Evolutionary conservation across 805 yeast species (phyloP).

Genomic region (Huiozyma sinensis): DNA sequence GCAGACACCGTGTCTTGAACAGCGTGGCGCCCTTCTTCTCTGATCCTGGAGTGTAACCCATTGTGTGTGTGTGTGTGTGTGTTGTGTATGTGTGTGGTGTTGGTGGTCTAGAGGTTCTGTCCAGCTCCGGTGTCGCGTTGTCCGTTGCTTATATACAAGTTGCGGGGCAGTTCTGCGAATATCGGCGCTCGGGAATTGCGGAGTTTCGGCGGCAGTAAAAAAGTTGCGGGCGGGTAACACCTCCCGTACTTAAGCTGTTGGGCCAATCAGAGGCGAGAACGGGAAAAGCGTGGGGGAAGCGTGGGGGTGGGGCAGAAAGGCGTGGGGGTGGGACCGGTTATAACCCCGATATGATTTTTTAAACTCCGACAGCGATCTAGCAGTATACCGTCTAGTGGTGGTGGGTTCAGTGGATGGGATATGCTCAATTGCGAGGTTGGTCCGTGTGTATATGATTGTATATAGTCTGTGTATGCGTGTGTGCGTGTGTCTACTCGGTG

Average conservation of each 20-base stretch:
- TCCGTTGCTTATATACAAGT: neutral
- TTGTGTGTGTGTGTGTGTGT: neutral
- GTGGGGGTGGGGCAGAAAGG: neutral
- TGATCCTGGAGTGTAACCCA: slow-evolving; percentile 4
- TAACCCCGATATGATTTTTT: too few relatives aligned
- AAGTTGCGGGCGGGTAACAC: too few relatives aligned
- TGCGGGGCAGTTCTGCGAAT: neutral
- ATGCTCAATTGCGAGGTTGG: neutral
- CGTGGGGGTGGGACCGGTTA: too few relatives aligned
- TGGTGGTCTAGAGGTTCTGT: neutral
- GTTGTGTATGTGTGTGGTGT: neutral
- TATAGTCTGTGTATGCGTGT: neutral
- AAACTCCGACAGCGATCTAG: neutral
- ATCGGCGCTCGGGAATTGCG: too few relatives aligned
- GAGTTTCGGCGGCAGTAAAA: too few relatives aligned
- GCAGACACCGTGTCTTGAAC: slow-evolving; percentile 97
- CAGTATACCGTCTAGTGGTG: neutral
- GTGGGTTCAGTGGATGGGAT: neutral
- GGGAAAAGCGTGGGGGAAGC: neutral
- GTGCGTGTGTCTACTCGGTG: neutral
- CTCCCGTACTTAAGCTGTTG: too few relatives aligned
- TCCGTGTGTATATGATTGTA: neutral
- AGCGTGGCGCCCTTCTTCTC: slow-evolving; percentile 94
- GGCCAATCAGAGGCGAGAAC: neutral
- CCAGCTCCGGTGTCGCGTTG: neutral